Evolutionary conservation across 495 filamentous ascomycete species (phyloP), one percentile per base, ranked within the genome.

Genomic region (Penicillium taxi): DNA sequence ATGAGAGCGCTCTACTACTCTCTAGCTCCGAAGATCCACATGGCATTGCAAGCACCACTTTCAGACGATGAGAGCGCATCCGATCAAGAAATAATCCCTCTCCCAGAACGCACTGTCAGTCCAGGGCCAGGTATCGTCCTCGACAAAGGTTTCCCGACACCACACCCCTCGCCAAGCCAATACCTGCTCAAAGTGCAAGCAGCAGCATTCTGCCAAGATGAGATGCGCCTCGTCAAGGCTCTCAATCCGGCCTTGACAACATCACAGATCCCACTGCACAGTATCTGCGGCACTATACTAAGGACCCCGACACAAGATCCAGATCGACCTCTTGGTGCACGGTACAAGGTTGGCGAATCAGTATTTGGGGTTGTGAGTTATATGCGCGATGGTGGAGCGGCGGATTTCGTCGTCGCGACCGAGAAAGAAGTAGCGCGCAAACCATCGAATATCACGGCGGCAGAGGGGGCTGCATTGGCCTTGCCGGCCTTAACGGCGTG

Each of bases 181-280:
- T 76, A 80, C 40, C 66, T 82, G 5, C 68, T 83, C 51, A 73
- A 73, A 37, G 70, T 80, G 9, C 60, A 68, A 27, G 64, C 76
- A 7, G 67, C 71, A 13, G 67, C 75, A 13, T 70, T 77, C 26
- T 78, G 66, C 41, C 61, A 70, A 32, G 71, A 76, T 30, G 78
- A 81, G 44, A 32, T 64, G 5, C 50, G 58, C 15, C 61, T 80
- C 9, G 41, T 53, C 11, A 69, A 65, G 57, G 59, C 50, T 12
- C 45, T 60, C 20, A 57, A 66, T 35, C 75, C 65, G 32, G 59
- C 35, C 9, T 55, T 52, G 30, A 69, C 64, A 4, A 52, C 58
- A 20, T 63, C 67, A 9, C 52, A 66, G 16, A 67, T 80, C 12
- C 78, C 77, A 3, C 65, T 75, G 38, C 67, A 74, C 42, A 77